These are phyloP conservation scores for Cryphonectria japonica DNA, from an alignment of 2,329 filamentous ascomycete genomes.

Conservation along the genomic window DNA sequence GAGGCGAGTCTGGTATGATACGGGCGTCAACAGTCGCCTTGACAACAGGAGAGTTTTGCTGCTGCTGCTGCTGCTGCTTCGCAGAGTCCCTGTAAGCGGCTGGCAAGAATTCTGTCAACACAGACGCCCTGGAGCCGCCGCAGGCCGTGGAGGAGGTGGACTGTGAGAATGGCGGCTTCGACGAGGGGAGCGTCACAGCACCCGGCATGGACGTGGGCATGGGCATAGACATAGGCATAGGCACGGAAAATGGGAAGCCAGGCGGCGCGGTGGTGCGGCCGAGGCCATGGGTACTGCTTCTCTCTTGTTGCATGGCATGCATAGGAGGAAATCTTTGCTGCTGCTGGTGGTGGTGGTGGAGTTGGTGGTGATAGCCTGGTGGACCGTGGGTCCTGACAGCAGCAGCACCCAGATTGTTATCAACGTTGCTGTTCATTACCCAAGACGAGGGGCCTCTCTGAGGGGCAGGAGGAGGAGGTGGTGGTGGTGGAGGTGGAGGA, in stretches of 20 bases:
- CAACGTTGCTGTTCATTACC: background rate
- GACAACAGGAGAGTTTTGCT: background rate
- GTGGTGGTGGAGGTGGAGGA: background rate
- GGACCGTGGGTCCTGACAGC: background rate
- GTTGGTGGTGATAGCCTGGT: background rate
- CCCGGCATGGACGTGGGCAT: background rate
- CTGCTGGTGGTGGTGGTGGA: background rate
- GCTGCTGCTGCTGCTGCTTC: conserved; percentile 1
- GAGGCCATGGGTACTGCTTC: background rate
- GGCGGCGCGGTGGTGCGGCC: too few relatives aligned
- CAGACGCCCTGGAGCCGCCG: too few relatives aligned
- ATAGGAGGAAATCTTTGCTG: background rate
- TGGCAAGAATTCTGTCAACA: background rate
- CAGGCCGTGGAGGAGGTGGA: too few relatives aligned
- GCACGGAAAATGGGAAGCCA: background rate
- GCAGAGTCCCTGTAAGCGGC: too few relatives aligned
- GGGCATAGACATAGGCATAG: background rate
- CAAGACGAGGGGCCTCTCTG: background rate
- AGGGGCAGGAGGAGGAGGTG: background rate
- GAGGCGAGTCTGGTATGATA: background rate
- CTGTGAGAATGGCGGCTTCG: background rate
- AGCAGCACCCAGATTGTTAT: background rate
- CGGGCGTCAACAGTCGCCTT: background rate
- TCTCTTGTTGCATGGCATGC: background rate
- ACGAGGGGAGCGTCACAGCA: too few relatives aligned